phyloP scores from a whole-genome alignment of 169 alveolate species.

The Pseudocohnilembus persalinus region DNA sequence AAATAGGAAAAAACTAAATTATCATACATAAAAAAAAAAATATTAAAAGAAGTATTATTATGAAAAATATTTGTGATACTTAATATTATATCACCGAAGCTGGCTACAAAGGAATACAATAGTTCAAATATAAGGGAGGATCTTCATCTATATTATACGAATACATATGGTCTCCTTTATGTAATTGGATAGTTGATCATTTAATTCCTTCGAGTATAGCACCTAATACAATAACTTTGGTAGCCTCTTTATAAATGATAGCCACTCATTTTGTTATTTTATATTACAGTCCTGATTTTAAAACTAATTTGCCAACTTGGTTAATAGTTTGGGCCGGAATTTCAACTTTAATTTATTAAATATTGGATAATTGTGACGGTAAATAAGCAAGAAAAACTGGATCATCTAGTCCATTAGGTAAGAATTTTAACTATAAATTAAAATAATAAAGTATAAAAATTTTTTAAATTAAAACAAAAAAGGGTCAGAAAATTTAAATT shows the following conservation, averaged over 20 bases:
- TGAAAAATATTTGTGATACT: neutral
- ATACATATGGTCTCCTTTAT: constrained; percentile 20
- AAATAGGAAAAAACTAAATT: neutral
- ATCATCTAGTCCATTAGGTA: constrained; percentile 54
- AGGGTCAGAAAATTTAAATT: no score
- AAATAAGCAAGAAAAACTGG: constrained; percentile 82
- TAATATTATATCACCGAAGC: constrained; percentile 10
- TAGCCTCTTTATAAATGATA: constrained; percentile 51
- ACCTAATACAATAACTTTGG: constrained; percentile 61
- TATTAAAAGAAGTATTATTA: no score
- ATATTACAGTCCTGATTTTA: constrained; percentile 48
- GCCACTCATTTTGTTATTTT: constrained; percentile 43
- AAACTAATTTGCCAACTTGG: constrained; percentile 47
- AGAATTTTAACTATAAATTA: no score
- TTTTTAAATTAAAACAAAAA: no score
- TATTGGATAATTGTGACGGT: constrained; percentile 74
- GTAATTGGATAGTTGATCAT: constrained; percentile 12
- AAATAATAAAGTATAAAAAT: no score
- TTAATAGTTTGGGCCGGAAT: constrained; percentile 51
- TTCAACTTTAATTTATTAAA: constrained; percentile 53
- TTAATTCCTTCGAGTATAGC: constrained; percentile 42
- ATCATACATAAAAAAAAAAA: no score
- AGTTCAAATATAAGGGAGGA: constrained; percentile 29
- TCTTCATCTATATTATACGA: constrained; percentile 4
- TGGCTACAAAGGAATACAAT: constrained; percentile 18